Conservation (phyloP, 1,284 basidiomycete genomes). For the Puccinia sorghi region DNA sequence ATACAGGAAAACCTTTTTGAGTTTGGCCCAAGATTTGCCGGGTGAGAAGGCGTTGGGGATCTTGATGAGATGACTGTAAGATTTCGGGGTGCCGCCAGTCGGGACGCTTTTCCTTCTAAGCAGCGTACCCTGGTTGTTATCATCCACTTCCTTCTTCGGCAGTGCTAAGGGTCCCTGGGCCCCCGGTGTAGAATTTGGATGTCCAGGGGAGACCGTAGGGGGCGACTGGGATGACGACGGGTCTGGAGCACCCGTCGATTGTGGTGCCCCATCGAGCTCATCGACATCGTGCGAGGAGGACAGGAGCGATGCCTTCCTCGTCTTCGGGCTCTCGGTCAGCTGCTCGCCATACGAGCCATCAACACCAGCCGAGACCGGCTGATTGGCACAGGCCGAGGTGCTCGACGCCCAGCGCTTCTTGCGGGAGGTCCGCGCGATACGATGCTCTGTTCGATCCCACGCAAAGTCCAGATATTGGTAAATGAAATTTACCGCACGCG, state of each 20-base stretch:
- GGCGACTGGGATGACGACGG: not conserved
- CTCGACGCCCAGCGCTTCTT: conserved; percentile 4
- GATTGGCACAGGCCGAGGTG: not conserved
- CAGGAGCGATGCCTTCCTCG: not conserved
- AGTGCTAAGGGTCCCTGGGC: not conserved
- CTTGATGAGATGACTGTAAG: conserved; percentile 9
- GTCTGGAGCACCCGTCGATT: no score
- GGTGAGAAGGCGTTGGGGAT: conserved; percentile 12
- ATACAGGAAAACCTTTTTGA: conserved; percentile 30
- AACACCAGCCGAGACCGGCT: not conserved
- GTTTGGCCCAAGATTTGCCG: conserved; percentile 15
- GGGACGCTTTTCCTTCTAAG: not conserved
- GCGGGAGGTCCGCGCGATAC: conserved; percentile 20
- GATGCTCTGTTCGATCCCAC: conserved; percentile 41
- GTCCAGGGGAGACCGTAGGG: not conserved
- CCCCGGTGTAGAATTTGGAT: not conserved
- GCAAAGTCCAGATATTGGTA: conserved; percentile 50
- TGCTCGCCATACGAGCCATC: not conserved
- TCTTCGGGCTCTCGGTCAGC: not conserved
- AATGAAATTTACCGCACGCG: conserved; percentile 54
- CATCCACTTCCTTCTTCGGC: not conserved
- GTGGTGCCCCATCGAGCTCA: not conserved
- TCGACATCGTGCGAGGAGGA: not conserved
- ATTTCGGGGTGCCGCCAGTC: not conserved
- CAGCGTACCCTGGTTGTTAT: not conserved